Base-by-base conservation (phyloP, 2,329 filamentous ascomycete genomes). In the Pezicula neosporulosa region DNA sequence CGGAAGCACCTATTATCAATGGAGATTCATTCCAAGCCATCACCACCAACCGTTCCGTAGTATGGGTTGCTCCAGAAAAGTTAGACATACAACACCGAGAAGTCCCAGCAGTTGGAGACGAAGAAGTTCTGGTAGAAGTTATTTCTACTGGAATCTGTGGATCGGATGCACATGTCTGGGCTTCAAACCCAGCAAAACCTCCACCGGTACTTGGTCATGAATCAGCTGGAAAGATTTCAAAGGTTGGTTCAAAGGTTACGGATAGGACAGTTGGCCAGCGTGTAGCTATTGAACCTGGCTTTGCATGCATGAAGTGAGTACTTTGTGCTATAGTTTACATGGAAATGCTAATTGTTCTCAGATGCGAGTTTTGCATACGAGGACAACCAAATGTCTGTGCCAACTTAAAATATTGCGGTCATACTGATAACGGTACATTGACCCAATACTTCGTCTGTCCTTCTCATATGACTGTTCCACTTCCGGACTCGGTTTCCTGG, bases 341-440 rank as follows among this genome's bases (percentile, higher is more conserved):
- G 13, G 45, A 13, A 21, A 43, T 16, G 21, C 43, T 50, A 28
- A 16, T 18, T 15, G 1, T 10, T 2, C 2, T 16, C 19, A 58
- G 57, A 13, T 61, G 58, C 48, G 58, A 60, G 41, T 62, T 63
- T 35, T 63, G 60, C 52, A 42, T 57, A 4, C 52, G 76, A 27
- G 84, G 84, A 37, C 77, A 78, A 57, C 86, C 86, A 68, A 87
- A 87, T 59, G 73, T 86, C 10, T 88, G 85, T 60, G 71, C 76
- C 12, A 73, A 82, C 53, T 86, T 88, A 78, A 70, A 69, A 1
- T 88, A 87, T 63, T 84, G 84, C 3, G 84, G 84, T 2, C 85
- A 85, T 19, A 85, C 85, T 3, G 81, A 77, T 54, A 83, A 88
- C 60, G 84, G 84, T 10, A 87, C 84, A 0, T 70, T 88, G 16